Evolutionary conservation across 345 rosid genomes (phyloP), one percentile per base, ranked within the genome.

Genomic region (Populus simonii): DNA sequence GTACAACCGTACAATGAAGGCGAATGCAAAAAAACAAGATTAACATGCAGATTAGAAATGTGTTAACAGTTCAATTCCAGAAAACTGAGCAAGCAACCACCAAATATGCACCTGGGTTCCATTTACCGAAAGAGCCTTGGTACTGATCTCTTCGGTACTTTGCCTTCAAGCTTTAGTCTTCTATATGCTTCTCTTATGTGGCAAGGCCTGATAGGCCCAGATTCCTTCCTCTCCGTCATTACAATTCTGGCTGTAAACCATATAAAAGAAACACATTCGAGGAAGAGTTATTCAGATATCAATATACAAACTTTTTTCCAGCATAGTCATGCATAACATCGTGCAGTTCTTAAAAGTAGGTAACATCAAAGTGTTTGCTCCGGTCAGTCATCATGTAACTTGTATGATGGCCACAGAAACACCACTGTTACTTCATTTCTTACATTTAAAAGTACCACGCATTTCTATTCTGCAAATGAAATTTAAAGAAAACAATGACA

Each of bases 161-260:
- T 96, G 33, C 98, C 98, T 83, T 96, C 90, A 33, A 92, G 91
- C 86, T 91, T 92, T 43, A 94, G 80, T 73, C 98, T 87, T 84
- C 98, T 85, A 84, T 85, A 94, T 0, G 98, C 88, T 89, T 96
- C 99, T 84, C 97, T 87, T 70, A 91, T 87, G 81, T 96, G 98
- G 74, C 99, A 94, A 65, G 99, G 98, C 84, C 98, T 89, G 77
- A 94, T 96, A 12, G 97, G 97, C 51, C 98, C 99, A 22, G 96
- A 88, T 53, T 96, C 99, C 39, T 81, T 90, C 81, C 99, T 90
- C 84, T 96, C 99, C 4, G 83, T 76, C 98, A 96, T 96, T 8
- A 96, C 97, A 18, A 87, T 85, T 85, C 93, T 82, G 81, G 98
- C 98, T 94, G 86, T 85, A 85, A 8, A 80, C 55, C 75, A 72